These are phyloP conservation scores for Lycium ferocissimum DNA, from an alignment of 257 asterid genomes.

Conservation along the genomic window DNA sequence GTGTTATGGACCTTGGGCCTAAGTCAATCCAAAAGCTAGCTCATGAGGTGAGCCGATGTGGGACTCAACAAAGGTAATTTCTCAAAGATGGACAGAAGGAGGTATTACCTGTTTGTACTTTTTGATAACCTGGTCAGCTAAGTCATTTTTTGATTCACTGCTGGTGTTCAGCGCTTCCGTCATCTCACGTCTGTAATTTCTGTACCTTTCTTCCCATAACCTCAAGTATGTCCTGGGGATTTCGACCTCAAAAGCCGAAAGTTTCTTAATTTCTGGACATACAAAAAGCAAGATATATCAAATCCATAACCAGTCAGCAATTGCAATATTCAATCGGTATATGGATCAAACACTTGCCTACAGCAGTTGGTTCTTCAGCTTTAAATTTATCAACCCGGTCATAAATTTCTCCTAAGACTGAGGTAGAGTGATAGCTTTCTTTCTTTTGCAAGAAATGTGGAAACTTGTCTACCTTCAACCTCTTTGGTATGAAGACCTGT, in stretches of 20 bases:
- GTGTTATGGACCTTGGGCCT: too few species aligned
- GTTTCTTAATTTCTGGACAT: conserved; percentile 58
- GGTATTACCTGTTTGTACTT: conserved; percentile 67
- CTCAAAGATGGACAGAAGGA: background rate
- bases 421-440: conserved; percentile 53
- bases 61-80: background rate
- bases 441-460: conserved; percentile 76
- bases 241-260: conserved; percentile 50
- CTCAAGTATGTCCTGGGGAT: conserved; percentile 38
- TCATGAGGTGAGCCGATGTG: too few species aligned
- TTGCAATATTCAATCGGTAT: background rate
- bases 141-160: conserved; percentile 45
- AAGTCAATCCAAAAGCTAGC: too few species aligned
- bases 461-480: conserved; percentile 53
- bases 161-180: conserved; percentile 36
- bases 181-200: conserved; percentile 60
- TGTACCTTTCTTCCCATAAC: conserved; percentile 56
- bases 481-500: conserved; percentile 57
- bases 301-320: background rate
- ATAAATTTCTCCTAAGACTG: conserved; percentile 69
- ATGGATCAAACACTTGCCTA: conserved; percentile 45
- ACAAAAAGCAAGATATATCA: conserved; percentile 6
- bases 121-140: conserved; percentile 59
- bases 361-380: conserved; percentile 31
- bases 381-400: conserved; percentile 48